Evolutionary conservation across 106 monocot genomes (phyloP).

Genomic region (Dioscorea alata): DNA sequence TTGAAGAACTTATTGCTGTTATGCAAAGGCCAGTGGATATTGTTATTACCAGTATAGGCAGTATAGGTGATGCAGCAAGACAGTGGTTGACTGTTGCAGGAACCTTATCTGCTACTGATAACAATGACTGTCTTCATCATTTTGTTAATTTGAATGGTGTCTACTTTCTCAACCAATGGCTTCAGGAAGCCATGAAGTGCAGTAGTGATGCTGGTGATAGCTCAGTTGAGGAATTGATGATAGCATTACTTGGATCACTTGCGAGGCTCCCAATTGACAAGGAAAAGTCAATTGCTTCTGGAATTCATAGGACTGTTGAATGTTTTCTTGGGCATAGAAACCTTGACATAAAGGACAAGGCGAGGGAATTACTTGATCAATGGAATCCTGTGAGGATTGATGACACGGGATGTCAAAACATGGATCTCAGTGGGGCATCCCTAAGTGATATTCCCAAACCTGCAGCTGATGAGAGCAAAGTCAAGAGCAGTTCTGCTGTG

Average conservation of each 20-base stretch:
- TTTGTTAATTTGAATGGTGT: constrained; percentile 75
- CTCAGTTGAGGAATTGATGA: constrained; percentile 44
- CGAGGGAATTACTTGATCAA: constrained; percentile 36
- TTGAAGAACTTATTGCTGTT: constrained; percentile 65
- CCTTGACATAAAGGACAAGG: constrained; percentile 33
- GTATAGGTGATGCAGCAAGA: constrained; percentile 47
- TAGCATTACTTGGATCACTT: constrained; percentile 35
- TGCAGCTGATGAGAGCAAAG: neutral
- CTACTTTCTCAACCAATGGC: constrained; percentile 54
- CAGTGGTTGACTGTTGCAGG: constrained; percentile 57
- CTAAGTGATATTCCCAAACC: constrained; percentile 3
- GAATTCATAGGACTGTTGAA: constrained; percentile 35
- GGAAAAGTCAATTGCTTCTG: constrained; percentile 31
- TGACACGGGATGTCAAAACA: constrained; percentile 6
- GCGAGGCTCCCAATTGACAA: constrained; percentile 40
- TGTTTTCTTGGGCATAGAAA: constrained; percentile 25
- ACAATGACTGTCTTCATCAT: constrained; percentile 49
- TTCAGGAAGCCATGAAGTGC: constrained; percentile 38
- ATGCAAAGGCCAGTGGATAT: constrained; percentile 45
- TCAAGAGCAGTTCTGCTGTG: neutral
- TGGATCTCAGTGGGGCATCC: neutral
- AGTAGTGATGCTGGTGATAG: constrained; percentile 16
- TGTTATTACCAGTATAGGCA: constrained; percentile 21
- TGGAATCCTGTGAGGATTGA: constrained; percentile 30
- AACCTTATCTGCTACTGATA: constrained; percentile 52